phyloP scores from a whole-genome alignment of 257 asterid genomes.

The Ophiorrhiza pumila region DNA sequence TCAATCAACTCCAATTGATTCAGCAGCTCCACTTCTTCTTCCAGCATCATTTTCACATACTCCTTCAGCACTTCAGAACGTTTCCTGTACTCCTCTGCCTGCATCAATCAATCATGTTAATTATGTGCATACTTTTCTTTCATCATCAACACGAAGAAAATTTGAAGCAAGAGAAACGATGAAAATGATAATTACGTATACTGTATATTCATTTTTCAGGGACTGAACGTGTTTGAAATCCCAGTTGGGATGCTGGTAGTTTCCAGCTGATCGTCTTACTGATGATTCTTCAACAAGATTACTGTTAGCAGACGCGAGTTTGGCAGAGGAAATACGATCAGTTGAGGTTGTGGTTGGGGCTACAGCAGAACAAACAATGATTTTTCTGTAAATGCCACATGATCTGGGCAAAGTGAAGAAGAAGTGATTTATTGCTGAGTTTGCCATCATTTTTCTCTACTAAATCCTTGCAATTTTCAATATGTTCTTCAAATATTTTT shows the following conservation, averaged over 20 bases:
- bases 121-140: no score
- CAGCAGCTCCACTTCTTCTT: background rate
- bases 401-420: no score
- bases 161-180: no score
- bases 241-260: background rate
- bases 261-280: background rate
- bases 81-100: background rate
- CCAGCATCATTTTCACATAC: conserved; percentile 4
- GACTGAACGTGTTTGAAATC: background rate
- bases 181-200: background rate
- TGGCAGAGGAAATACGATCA: background rate
- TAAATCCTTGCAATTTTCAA: no score
- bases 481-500: no score
- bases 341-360: background rate
- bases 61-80: background rate
- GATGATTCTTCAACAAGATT: background rate
- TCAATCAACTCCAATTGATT: conserved; percentile 6
- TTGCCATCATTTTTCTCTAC: no score
- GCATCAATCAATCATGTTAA: background rate
- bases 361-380: no score
- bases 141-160: background rate
- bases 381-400: no score
- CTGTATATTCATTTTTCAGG: background rate
- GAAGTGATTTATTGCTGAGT: no score
- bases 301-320: background rate